Evolutionary conservation across 106 monocot species (phyloP), one percentile per base, ranked within the genome.

Genomic region (Platanthera zijinensis): DNA sequence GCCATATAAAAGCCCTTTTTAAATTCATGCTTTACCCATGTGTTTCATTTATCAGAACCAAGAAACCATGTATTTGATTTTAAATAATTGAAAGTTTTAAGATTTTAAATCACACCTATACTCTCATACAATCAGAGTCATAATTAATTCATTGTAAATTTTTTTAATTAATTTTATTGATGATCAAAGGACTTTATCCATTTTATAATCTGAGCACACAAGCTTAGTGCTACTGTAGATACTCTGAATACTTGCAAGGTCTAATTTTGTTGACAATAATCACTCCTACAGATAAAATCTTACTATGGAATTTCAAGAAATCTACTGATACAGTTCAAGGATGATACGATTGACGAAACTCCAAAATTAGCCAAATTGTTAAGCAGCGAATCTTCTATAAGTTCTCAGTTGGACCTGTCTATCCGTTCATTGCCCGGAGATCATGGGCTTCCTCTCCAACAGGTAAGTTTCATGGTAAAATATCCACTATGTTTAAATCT

Each of bases 391-490:
- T 85, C 93, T 74, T 82, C 90, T 52, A 89, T 96, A 80, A 93
- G 90, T 73, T 96, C 96, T 70, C 76, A 73, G 52, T 75, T 96
- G 62, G 96, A 96, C 78, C 84, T 96, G 89, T 89, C 96, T 13
- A 89, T 96, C 66, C 90, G 96, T 19, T 78, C 90, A 13, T 15
- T 96, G 67, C 87, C 95, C 57, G 95, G 95, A 63, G 90, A 96
- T 78, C 95, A 96, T 79, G 93, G 88, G 6, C 90, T 96, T 69
- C 95, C 92, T 15, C 80, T 96, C 54, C 95, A 96, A 85, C 95
- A 96, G 89, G 95, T 93, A 62, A 74, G 52, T 51, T 66, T 77
- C 21, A 30, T 28, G 1, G 64, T 72, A 45, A 46, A 7, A 4
- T 69, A 0, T 25, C 28, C 11, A 39, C 9, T 4, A 39, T 11